Evolutionary conservation across 345 rosid genomes (phyloP).

Genomic region (Camelina neglecta): DNA sequence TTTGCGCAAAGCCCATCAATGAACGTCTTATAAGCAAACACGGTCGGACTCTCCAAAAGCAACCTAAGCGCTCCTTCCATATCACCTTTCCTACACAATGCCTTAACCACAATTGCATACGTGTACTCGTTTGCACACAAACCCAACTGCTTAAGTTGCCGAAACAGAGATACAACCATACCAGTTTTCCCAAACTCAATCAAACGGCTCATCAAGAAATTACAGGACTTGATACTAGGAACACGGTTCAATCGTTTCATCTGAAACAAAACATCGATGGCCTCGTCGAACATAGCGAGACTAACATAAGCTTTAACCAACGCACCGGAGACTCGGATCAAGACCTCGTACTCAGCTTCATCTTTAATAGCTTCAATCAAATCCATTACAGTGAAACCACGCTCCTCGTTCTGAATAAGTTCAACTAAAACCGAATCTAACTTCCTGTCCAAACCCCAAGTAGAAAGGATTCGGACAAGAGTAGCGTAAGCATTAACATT

Average conservation of each 20-base stretch:
- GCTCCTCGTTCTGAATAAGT: constrained; percentile 41
- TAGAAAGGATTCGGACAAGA: constrained; percentile 51
- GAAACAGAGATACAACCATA: constrained; percentile 49
- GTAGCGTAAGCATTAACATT: constrained; percentile 56
- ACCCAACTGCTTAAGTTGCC: constrained; percentile 55
- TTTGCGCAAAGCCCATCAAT: constrained; percentile 71
- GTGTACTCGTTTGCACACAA: constrained; percentile 61
- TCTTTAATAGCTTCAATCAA: constrained; percentile 52
- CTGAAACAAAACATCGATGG: constrained; percentile 54
- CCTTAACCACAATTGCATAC: constrained; percentile 62
- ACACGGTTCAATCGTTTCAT: constrained; percentile 44
- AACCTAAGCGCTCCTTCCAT: constrained; percentile 51
- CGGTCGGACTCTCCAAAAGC: constrained; percentile 46
- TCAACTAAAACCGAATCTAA: constrained; percentile 55
- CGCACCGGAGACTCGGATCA: constrained; percentile 48
- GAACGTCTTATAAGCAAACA: constrained; percentile 58
- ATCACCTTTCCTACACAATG: constrained; percentile 61
- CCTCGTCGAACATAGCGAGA: constrained; percentile 62
- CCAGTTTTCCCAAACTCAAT: constrained; percentile 51
- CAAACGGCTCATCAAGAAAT: constrained; percentile 67
- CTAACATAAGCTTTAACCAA: constrained; percentile 61
- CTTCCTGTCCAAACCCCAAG: constrained; percentile 50
- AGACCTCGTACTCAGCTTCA: constrained; percentile 37
- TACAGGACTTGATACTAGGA: constrained; percentile 51
- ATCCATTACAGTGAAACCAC: constrained; percentile 48